Base-by-base conservation (phyloP, 2,329 filamentous ascomycete species). In the Fusarium sublunatum region DNA sequence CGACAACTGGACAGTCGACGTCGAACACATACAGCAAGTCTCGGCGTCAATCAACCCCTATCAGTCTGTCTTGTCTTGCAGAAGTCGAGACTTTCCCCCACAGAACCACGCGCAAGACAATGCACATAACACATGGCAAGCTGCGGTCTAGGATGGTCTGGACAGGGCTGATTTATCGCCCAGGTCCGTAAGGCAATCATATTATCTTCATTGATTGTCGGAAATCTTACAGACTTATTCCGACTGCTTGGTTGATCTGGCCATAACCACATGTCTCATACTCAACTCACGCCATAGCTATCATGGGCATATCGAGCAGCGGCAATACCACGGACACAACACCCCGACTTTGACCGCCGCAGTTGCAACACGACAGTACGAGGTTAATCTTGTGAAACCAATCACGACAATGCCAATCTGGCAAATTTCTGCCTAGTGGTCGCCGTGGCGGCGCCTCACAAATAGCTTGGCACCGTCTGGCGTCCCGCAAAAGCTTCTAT, bases 401-500 rank as follows among this genome's bases (percentile, higher is more conserved):
- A 46, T 54, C 24, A 60, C 48, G 38, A 29, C 25, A 39, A 47
- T 36, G 36, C 48, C 43, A 56, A 51, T 58, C 46, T 22, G 22
- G 19, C 19, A 4, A 22, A n/a, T n/a, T 52, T 38, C 53, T 64
- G 53, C 42, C 59, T 58, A 51, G 60, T 38, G 46, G 48, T 61
- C 53, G 50, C 43, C 43, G 50, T 49, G 53, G 60, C 54, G 53
- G 57, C 50, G 56, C 50, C 50, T 46, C 56, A 46, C 51, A 49
- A 48, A 35, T 46, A 63, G 32, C 42, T 53, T 54, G 53, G 53
- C 35, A 42, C 41, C 35, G 46, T 46, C 45, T 55, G 56, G 52
- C 48, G 46, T 54, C 47, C 36, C 35, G 19, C 32, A 36, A 54
- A 53, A 61, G 55, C 68, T 70, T 70, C 68, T 53, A 71, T 71